phyloP scores from a whole-genome alignment of 2,329 filamentous ascomycete species.

The Diaporthe citriasiana region DNA sequence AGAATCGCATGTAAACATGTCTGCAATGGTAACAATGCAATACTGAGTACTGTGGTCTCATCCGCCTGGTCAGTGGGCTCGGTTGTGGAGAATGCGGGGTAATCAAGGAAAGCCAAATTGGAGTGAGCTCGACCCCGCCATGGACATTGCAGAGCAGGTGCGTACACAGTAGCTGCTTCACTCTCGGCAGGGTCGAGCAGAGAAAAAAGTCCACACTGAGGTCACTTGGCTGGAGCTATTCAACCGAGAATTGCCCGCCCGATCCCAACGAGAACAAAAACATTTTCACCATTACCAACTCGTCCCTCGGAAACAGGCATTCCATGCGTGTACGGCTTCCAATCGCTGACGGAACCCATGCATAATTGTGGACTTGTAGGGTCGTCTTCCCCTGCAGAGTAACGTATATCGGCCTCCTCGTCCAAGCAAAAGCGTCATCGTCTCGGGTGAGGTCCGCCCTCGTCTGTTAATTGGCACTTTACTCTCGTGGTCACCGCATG shows the following conservation, averaged over 20 bases:
- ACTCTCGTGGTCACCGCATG: constrained; percentile 9
- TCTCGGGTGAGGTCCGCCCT: constrained; percentile 19
- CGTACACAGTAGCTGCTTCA: constrained; percentile 2
- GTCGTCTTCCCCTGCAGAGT: constrained; percentile 31
- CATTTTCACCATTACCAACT: neutral
- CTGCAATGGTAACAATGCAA: neutral
- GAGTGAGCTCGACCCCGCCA: constrained; percentile 17
- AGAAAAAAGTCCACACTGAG: neutral
- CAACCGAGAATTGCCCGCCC: constrained; percentile 25
- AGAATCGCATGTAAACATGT: neutral
- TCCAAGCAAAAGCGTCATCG: constrained; percentile 25
- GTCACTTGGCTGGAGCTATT: neutral
- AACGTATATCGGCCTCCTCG: constrained; percentile 23
- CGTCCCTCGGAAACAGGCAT: neutral
- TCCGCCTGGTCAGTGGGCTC: neutral
- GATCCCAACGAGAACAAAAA: neutral
- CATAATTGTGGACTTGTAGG: constrained; percentile 21
- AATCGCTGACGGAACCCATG: neutral
- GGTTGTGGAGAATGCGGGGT: constrained; percentile 27
- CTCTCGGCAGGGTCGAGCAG: neutral
- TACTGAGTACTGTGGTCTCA: neutral
- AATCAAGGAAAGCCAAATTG: neutral
- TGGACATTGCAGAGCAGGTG: neutral
- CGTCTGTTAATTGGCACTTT: neutral
- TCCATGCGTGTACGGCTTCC: constrained; percentile 5